Percentiles rank a stretch among this genome's conserved stretches.
Conservation (phyloP, 306 rosid species). For the Prosopis cineraria region DNA sequence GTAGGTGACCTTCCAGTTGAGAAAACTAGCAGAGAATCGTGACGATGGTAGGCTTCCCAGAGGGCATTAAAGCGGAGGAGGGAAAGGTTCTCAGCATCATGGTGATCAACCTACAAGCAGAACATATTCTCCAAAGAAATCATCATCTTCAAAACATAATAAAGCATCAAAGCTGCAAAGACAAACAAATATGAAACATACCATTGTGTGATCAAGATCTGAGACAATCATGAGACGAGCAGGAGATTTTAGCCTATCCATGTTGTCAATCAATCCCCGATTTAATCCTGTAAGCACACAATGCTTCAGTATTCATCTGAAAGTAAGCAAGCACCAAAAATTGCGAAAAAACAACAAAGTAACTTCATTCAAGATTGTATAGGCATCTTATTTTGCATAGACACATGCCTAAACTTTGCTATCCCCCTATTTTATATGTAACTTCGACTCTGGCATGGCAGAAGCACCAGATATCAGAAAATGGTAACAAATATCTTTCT, state of each 20-base stretch:
- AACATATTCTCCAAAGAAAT: slow-evolving; percentile 29
- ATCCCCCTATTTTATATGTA: background rate
- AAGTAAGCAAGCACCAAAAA: background rate
- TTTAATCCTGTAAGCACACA: slow-evolving; percentile 36
- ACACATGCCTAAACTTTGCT: background rate
- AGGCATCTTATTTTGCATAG: background rate
- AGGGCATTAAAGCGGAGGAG: slow-evolving; percentile 84
- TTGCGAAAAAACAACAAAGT: slow-evolving; percentile 13
- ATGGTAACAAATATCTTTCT: background rate
- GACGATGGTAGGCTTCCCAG: slow-evolving; percentile 89
- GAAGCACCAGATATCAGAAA: background rate
- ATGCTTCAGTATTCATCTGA: background rate
- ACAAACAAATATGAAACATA: slow-evolving; percentile 32
- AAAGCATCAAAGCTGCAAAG: background rate
- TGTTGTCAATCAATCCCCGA: slow-evolving; percentile 41
- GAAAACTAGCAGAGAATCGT: slow-evolving; percentile 85
- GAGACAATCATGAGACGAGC: slow-evolving; percentile 93
- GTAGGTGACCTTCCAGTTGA: slow-evolving; percentile 95
- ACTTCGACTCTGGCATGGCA: background rate
- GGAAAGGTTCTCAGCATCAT: slow-evolving; percentile 78
- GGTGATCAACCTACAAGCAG: slow-evolving; percentile 89
- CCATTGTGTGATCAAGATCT: slow-evolving; percentile 99
- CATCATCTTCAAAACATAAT: slow-evolving; percentile 30
- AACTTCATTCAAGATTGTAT: background rate
- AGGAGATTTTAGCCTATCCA: slow-evolving; percentile 65